Evolutionary conservation across 2,329 filamentous ascomycete species (phyloP).

Genomic region (Sporothrix protearum): DNA sequence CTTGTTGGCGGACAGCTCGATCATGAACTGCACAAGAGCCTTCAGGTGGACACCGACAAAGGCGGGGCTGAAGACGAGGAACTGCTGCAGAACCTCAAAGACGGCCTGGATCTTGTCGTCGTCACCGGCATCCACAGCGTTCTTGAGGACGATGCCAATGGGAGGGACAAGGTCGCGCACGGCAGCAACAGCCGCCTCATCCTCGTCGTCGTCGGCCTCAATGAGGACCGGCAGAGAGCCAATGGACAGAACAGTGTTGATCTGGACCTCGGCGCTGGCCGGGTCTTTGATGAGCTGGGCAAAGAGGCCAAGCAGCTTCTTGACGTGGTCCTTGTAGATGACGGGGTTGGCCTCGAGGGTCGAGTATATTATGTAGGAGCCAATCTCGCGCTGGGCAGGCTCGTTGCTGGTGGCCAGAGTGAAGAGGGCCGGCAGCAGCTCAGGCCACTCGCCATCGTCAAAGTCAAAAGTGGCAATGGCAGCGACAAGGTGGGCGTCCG

Average conservation of each 20-base stretch:
- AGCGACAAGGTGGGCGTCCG: conserved; percentile 81
- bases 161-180: conserved; percentile 78
- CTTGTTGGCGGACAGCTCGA: conserved; percentile 74
- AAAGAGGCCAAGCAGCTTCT: conserved; percentile 79
- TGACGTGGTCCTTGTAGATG: conserved; percentile 75
- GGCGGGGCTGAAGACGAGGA: conserved; percentile 83
- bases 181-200: conserved; percentile 65
- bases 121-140: conserved; percentile 71
- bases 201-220: conserved; percentile 84
- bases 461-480: conserved; percentile 83
- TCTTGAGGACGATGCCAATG: conserved; percentile 88
- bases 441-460: conserved; percentile 77
- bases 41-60: conserved; percentile 82
- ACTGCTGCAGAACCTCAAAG: conserved; percentile 95
- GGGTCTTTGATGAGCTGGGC: conserved; percentile 82
- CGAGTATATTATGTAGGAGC: conserved; percentile 88
- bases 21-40: conserved; percentile 90
- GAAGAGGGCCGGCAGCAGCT: conserved; percentile 74
- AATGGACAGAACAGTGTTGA: conserved; percentile 90
- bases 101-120: conserved; percentile 86
- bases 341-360: conserved; percentile 85
- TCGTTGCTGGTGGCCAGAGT: conserved; percentile 73
- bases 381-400: conserved; percentile 80
- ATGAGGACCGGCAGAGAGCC: conserved; percentile 84
- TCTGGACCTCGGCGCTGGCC: conserved; percentile 84